These are phyloP conservation scores for Tylopilus sp. DNA, from an alignment of 768 basidiomycete genomes.

Conservation along the genomic window DNA sequence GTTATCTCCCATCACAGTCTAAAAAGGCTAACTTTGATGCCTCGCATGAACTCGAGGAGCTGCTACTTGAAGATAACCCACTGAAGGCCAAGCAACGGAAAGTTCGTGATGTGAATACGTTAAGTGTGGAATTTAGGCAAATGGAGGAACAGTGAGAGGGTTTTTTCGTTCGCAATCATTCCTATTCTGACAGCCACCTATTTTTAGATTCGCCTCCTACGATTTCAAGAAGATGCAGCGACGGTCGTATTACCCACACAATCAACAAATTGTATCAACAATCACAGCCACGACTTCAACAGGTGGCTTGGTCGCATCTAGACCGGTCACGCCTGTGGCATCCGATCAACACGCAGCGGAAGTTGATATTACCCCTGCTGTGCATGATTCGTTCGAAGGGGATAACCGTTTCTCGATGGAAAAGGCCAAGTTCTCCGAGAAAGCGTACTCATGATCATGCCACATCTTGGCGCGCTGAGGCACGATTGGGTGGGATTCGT, in stretches of 20 bases:
- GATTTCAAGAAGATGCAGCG: constrained; percentile 92
- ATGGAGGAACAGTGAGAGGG: constrained; percentile 97
- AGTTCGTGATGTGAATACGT: constrained; percentile 73
- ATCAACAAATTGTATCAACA: constrained; percentile 59
- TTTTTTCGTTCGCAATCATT: neutral
- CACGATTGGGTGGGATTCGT: neutral
- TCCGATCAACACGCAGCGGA: constrained; percentile 42
- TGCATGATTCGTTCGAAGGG: constrained; percentile 41
- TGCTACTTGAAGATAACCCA: constrained; percentile 94
- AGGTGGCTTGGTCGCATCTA: constrained; percentile 64
- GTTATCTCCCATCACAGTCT: constrained; percentile 48
- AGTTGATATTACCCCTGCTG: constrained; percentile 39
- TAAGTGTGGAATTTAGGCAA: constrained; percentile 90
- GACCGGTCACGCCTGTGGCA: constrained; percentile 66
- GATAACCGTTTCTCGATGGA: constrained; percentile 40
- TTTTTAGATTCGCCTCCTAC: constrained; percentile 77
- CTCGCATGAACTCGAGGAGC: constrained; percentile 95
- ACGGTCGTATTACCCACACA: constrained; percentile 86
- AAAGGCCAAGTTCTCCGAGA: constrained; percentile 41
- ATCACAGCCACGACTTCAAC: constrained; percentile 75
- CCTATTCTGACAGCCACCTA: neutral
- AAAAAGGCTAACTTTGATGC: constrained; percentile 99
- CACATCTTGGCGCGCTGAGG: neutral
- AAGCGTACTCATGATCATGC: constrained; percentile 44
- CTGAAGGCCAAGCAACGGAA: constrained; percentile 93